Percentiles rank a stretch among this genome's conserved stretches.
These are phyloP conservation scores for Erysimum cheiri DNA, from an alignment of 441 rosid genomes.

Conservation along the genomic window DNA sequence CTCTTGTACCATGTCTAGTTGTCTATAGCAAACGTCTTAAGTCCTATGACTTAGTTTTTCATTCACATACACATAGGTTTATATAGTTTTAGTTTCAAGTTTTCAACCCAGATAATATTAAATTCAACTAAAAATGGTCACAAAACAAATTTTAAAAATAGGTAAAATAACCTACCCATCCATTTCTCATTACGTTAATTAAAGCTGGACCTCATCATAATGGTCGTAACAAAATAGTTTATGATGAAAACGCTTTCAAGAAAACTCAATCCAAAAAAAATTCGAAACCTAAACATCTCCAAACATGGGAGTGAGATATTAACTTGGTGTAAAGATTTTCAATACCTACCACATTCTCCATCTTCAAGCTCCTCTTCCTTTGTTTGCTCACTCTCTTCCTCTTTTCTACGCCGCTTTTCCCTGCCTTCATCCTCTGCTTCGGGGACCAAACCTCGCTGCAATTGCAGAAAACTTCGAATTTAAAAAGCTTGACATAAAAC, in stretches of 20 bases:
- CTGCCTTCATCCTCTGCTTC: slow-evolving; percentile 60
- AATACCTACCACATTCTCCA: slow-evolving; percentile 79
- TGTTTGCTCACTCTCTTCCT: slow-evolving; percentile 56
- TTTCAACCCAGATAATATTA: neutral
- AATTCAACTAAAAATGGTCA: neutral
- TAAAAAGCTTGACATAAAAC: slow-evolving; percentile 9
- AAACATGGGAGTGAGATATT: neutral
- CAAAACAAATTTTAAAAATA: neutral
- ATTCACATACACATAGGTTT: too few relatives aligned
- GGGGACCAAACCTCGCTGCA: slow-evolving; percentile 56
- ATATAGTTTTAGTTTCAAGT: neutral
- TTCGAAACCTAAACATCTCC: slow-evolving; percentile 22
- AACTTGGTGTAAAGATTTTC: slow-evolving; percentile 41
- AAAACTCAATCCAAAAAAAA: slow-evolving; percentile 23
- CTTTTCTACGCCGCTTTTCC: slow-evolving; percentile 61
- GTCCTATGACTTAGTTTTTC: too few relatives aligned
- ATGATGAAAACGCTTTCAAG: slow-evolving; percentile 1
- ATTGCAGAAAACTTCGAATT: slow-evolving; percentile 14
- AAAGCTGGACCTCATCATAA: slow-evolving; percentile 21
- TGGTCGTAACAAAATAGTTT: slow-evolving; percentile 27
- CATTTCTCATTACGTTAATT: slow-evolving; percentile 16
- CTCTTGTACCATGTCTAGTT: too few relatives aligned
- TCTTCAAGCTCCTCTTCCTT: slow-evolving; percentile 86
- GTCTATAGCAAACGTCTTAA: too few relatives aligned
- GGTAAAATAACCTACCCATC: slow-evolving; percentile 16